Base-by-base conservation (phyloP, 148 eudicot species). In the Fagopyrum tataricum region DNA sequence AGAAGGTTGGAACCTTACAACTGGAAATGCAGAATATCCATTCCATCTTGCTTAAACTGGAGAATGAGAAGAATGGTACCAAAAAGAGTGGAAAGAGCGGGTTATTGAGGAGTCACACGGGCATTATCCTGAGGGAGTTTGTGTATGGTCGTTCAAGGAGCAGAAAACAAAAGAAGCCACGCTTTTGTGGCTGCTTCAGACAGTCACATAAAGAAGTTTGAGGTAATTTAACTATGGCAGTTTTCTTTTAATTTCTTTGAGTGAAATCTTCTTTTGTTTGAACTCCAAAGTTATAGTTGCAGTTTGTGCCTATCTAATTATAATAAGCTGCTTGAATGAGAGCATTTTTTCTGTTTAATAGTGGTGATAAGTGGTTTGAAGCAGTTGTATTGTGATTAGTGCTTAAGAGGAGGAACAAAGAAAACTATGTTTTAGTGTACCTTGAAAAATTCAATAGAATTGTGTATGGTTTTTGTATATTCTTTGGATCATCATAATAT, bases 1-100 rank as follows among this genome's bases (percentile, higher is more conserved):
- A 91, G 64, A 87, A 85, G 78, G 85, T 95, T 24, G 87, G 76
- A 24, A 73, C 83, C 67, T 77, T 95, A 87, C 90, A 87, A 74
- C 44, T 85, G 59, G 97, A 90, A 76, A 73, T 91, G 74, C 96
- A 95, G 75, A 87, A 79, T 74, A 82, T 91, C 70, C 84, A 88
- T 71, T 84, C 80, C 47, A 76, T 84, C 51, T 44, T 91, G 87
- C 58, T 81, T 55, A 83, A 82, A 59, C 70, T 88, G 23, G 87
- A 87, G 12, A 92, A 91, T 24, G 93, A 86, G 56, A 86, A 83
- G 89, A 83, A 87, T 73, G 12, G 0, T 6, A 20, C 9, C 51
- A 70, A 7, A 6, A 46, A 43, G 20, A 31, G n/a, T 31, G 52
- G 51, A 20, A 70, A 46, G 17, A 70, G 10, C 37, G 52, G 72